phyloP scores from a whole-genome alignment of 2,329 filamentous ascomycete genomes.

The Aspergillus pseudoterreus region DNA sequence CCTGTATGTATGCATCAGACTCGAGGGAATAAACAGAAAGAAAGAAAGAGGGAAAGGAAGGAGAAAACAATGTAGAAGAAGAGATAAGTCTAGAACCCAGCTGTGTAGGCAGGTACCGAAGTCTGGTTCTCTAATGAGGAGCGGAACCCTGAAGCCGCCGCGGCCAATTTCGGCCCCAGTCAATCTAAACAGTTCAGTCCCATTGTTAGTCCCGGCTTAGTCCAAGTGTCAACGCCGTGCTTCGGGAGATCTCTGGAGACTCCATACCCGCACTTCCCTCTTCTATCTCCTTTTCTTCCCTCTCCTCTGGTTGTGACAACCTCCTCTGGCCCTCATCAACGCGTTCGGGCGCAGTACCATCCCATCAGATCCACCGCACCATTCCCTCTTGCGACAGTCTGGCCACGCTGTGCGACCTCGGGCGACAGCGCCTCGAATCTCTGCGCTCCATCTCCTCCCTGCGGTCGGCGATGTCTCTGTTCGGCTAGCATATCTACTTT shows the following conservation, averaged over 20 bases:
- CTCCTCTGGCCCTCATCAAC: not conserved
- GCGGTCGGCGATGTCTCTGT: conserved; percentile 37
- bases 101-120: not conserved
- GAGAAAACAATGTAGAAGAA: no score
- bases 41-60: not conserved
- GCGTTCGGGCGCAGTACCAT: no score
- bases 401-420: not conserved
- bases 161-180: conserved; percentile 1
- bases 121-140: no score
- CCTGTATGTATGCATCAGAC: not conserved
- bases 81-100: no score
- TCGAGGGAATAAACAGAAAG: not conserved
- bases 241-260: no score
- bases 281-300: not conserved
- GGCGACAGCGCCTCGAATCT: conserved; percentile 4
- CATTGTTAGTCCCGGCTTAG: not conserved
- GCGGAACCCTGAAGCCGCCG: not conserved
- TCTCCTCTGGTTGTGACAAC: not conserved
- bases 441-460: conserved; percentile 1
- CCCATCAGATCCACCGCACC: not conserved
- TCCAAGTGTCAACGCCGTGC: not conserved
- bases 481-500: conserved; percentile 31
- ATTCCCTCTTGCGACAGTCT: not conserved
- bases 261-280: not conserved
- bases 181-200: not conserved